phyloP scores from a whole-genome alignment of 345 rosid species.

The Sisymbrium irio region DNA sequence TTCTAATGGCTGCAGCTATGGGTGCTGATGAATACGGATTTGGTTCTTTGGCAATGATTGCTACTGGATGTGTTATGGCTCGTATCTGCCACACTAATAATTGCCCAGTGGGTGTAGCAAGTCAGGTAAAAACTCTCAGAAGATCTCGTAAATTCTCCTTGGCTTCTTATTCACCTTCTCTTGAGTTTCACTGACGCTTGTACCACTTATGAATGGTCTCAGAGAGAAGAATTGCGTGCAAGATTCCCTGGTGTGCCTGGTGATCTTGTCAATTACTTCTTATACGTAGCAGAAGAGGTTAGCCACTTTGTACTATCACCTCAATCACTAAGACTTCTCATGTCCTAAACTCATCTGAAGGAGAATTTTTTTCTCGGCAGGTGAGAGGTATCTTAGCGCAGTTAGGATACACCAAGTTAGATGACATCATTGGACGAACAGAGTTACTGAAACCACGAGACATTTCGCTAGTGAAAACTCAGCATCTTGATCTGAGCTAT shows the following conservation, averaged over 20 bases:
- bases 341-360: slow-evolving; percentile 11
- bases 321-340: not conserved
- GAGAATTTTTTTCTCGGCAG: slow-evolving; percentile 31
- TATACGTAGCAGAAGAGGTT: slow-evolving; percentile 99
- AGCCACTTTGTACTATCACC: slow-evolving; percentile 6
- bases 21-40: slow-evolving; percentile 99
- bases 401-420: slow-evolving; percentile 82
- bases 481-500: slow-evolving; percentile 88
- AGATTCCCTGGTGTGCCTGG: slow-evolving; percentile 99
- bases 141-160: not conserved
- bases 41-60: slow-evolving; percentile 99
- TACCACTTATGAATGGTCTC: slow-evolving; percentile 16
- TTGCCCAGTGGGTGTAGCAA: slow-evolving; percentile 98
- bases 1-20: slow-evolving; percentile 96
- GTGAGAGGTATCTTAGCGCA: slow-evolving; percentile 94
- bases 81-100: slow-evolving; percentile 99
- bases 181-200: not conserved
- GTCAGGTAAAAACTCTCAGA: slow-evolving; percentile 59
- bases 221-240: slow-evolving; percentile 98
- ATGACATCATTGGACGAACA: slow-evolving; percentile 85
- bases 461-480: slow-evolving; percentile 92
- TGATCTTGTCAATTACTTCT: slow-evolving; percentile 92
- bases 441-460: slow-evolving; percentile 76
- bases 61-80: slow-evolving; percentile 99
- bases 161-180: not conserved